Base-by-base conservation (phyloP, 495 filamentous ascomycete species). In the Lineolata rhizophorae region DNA sequence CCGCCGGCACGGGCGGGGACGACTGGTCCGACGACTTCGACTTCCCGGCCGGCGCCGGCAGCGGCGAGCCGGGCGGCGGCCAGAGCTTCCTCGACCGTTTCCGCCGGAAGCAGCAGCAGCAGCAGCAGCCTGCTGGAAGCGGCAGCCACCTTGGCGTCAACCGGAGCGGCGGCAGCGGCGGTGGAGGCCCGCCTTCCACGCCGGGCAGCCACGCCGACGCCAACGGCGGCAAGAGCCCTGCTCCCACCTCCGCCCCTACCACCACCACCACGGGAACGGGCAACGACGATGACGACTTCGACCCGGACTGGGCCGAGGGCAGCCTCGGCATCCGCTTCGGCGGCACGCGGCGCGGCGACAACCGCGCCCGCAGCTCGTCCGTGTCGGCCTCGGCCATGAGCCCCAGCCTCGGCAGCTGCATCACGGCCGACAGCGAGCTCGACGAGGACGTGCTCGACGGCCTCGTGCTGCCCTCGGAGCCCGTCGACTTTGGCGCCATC, bases 1-100 rank as follows among this genome's bases (percentile, higher is more conserved):
- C n/a, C n/a, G n/a, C n/a, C n/a, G n/a, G n/a, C n/a, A n/a, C n/a
- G n/a, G 56, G 65, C 20, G 60, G 74, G 42, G 87, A 94, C 49
- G 85, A 92, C 51, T 94, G 84, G 77, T 74, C 68, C 29, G 79
- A 91, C 37, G 87, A 95, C 46, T 55, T 97, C 30, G 82, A 92
- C 39, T 56, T 94, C 26, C 78, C 83, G 1, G 25, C 41, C 3
- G 25, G 20, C 17, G 20, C 26, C 3, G 20, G 66, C 16, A 64
- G 64, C 19, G 59, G 60, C 17, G 52, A 35, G 25, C 36, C 33
- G 32, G 51, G 22, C 22, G 22, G 22, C 22, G 6, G 6, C 6
- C 6, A 25, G 22, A 6, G 6, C n/a, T 6, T 6, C 6, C 22
- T 25, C n/a, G n/a, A n/a, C n/a, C n/a, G n/a, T n/a, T n/a, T n/a